A percentile compares a stretch with the other conserved stretches of the same genome.
phyloP scores from a whole-genome alignment of 2,329 filamentous ascomycete genomes.

The Ophiocordyceps polyrhachis-furcata region DNA sequence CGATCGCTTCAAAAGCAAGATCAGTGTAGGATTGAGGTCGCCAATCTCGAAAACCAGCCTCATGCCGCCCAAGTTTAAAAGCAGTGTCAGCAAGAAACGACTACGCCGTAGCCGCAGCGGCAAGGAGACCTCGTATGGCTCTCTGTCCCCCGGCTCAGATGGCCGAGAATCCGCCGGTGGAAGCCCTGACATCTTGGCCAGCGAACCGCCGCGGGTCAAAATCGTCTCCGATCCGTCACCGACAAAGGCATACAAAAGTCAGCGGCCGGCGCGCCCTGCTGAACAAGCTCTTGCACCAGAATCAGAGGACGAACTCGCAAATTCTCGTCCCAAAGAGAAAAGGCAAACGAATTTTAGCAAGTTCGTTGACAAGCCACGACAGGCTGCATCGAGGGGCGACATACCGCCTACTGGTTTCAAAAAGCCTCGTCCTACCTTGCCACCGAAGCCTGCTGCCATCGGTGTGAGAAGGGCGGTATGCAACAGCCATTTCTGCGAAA shows the following conservation, averaged over 20 bases:
- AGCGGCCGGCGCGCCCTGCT: not conserved
- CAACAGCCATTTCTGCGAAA: slow-evolving; percentile 4
- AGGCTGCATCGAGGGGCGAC: slow-evolving; percentile 8
- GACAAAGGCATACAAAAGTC: slow-evolving; percentile 5
- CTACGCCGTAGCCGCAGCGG: not conserved
- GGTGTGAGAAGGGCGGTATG: slow-evolving; percentile 8
- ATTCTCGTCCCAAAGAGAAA: not conserved
- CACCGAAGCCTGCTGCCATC: not conserved
- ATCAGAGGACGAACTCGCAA: slow-evolving; percentile 15
- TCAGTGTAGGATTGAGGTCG: not conserved
- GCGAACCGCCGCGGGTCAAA: slow-evolving; percentile 5
- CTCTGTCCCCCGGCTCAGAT: not conserved
- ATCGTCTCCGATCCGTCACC: slow-evolving; percentile 8
- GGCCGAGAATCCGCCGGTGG: not conserved
- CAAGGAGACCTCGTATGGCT: not conserved
- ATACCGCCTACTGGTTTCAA: slow-evolving; percentile 8
- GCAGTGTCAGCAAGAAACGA: not conserved
- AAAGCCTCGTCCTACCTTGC: not conserved
- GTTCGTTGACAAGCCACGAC: not conserved
- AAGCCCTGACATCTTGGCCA: slow-evolving; percentile 10
- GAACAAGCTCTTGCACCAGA: slow-evolving; percentile 7
- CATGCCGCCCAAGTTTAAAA: not conserved
- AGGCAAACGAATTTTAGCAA: slow-evolving; percentile 5
- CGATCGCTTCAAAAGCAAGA: not conserved
- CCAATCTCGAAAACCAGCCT: too few species aligned